Evolutionary conservation across 352 stramenopile species (phyloP).

Genomic region (Lagenidium giganteum): DNA sequence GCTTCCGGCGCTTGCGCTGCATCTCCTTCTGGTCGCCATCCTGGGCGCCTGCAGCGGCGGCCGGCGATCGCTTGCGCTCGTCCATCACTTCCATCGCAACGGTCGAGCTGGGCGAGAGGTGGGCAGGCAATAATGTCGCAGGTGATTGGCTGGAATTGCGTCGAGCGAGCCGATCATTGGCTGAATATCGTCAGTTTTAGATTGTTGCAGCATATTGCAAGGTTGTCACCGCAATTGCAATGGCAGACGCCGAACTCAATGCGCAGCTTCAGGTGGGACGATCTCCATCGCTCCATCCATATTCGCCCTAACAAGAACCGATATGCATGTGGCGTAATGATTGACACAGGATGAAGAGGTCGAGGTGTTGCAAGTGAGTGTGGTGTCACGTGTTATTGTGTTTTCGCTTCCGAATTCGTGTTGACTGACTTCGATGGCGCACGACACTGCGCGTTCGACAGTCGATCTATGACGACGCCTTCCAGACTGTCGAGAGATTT

Average conservation of each 20-base stretch:
- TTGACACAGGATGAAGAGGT: slow-evolving; percentile 76
- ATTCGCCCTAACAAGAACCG: too few relatives aligned
- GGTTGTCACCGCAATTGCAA: slow-evolving; percentile 17
- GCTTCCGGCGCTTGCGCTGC: slow-evolving; percentile 53
- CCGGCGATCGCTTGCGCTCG: slow-evolving; percentile 20
- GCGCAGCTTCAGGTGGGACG: slow-evolving; percentile 56
- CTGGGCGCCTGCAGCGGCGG: not conserved
- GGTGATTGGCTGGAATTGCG: slow-evolving; percentile 12
- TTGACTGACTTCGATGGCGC: slow-evolving; percentile 1
- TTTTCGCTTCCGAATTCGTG: not conserved
- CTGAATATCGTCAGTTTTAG: slow-evolving; percentile 15
- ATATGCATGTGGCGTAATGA: too few relatives aligned
- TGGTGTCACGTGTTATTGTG: not conserved
- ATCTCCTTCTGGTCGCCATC: slow-evolving; percentile 21
- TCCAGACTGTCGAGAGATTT: slow-evolving; percentile 46
- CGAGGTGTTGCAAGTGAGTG: slow-evolving; percentile 64
- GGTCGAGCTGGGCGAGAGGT: slow-evolving; percentile 6
- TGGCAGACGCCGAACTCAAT: slow-evolving; percentile 27
- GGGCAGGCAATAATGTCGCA: not conserved
- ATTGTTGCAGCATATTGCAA: too few relatives aligned
- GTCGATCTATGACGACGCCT: slow-evolving; percentile 75
- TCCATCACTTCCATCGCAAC: slow-evolving; percentile 18
- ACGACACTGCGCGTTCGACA: slow-evolving; percentile 8
- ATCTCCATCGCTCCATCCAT: too few relatives aligned
- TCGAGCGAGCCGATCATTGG: slow-evolving; percentile 17